phyloP scores from a whole-genome alignment of 2,329 filamentous ascomycete genomes.

The Aspergillus phoenicis region DNA sequence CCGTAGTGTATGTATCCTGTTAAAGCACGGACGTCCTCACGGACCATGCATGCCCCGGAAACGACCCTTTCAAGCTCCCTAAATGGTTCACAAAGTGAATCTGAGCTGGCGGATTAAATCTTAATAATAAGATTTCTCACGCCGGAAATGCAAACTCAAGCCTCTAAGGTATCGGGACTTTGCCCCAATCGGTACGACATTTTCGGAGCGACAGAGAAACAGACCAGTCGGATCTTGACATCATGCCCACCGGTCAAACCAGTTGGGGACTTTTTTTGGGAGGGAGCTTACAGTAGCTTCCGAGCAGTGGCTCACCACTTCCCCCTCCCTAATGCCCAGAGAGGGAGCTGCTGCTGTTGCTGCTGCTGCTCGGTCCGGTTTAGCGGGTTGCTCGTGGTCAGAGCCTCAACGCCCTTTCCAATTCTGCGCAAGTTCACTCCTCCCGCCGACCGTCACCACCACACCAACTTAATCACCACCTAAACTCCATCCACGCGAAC shows the following conservation, averaged over 20 bases:
- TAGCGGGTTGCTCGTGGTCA: slow-evolving; percentile 17
- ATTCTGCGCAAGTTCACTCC: slow-evolving; percentile 18
- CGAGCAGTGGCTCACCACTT: not conserved
- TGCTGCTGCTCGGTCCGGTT: slow-evolving; percentile 14
- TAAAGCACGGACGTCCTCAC: slow-evolving; percentile 18
- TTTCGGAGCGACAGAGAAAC: not conserved
- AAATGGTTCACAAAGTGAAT: not conserved
- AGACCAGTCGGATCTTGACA: slow-evolving; percentile 7
- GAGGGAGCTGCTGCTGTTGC: not conserved
- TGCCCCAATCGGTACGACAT: not conserved
- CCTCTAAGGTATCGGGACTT: not conserved
- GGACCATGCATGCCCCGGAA: slow-evolving; percentile 16
- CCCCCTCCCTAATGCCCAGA: not conserved
- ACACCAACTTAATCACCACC: slow-evolving; percentile 2
- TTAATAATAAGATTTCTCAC: slow-evolving; percentile 4
- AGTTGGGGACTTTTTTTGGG: not conserved
- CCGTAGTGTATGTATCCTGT: slow-evolving; percentile 4
- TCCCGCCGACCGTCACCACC: slow-evolving; percentile 10
- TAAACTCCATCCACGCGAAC: not conserved
- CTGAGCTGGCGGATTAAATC: not conserved
- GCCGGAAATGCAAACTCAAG: not conserved
- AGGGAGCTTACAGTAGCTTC: not conserved
- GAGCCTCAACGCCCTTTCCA: slow-evolving; percentile 23
- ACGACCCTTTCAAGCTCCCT: not conserved
- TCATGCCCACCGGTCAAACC: not conserved